Percentiles rank a stretch among this genome's conserved stretches.
phyloP scores from a whole-genome alignment of 495 filamentous ascomycete genomes.

The Podospora pseudopauciseta region DNA sequence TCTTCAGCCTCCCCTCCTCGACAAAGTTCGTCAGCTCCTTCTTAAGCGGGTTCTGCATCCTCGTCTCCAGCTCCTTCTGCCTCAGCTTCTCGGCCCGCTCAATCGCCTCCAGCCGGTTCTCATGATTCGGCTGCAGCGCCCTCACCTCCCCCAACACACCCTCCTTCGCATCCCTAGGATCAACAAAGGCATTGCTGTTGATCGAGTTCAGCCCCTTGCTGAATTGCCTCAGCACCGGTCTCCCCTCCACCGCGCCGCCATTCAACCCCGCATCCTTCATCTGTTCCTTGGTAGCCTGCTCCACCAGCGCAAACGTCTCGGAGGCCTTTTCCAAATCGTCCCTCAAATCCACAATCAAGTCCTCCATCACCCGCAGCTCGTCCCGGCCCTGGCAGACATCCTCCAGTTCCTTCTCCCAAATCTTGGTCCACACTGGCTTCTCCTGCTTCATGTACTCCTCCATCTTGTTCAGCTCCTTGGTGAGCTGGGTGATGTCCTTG shows the following conservation, averaged over 20 bases:
- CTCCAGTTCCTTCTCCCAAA: conserved; percentile 95
- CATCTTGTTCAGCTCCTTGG: conserved; percentile 90
- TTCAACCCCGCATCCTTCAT: conserved; percentile 56
- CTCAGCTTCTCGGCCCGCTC: conserved; percentile 87
- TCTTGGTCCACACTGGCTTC: conserved; percentile 95
- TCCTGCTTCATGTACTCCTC: conserved; percentile 85
- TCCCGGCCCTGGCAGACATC: conserved; percentile 93
- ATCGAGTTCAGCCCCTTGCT: conserved; percentile 54
- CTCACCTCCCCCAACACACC: conserved; percentile 89
- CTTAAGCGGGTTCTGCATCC: conserved; percentile 74
- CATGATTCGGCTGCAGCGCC: conserved; percentile 92
- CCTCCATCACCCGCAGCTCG: conserved; percentile 89
- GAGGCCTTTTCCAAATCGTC: conserved; percentile 93
- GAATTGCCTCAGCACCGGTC: conserved; percentile 44
- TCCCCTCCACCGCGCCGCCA: conserved; percentile 21
- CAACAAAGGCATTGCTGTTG: conserved; percentile 59
- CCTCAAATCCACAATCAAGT: conserved; percentile 83
- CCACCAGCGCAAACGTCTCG: conserved; percentile 89
- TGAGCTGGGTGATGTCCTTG: conserved; percentile 77
- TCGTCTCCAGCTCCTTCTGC: conserved; percentile 78
- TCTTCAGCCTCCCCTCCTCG: conserved; percentile 88
- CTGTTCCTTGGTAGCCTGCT: conserved; percentile 95
- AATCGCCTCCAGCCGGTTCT: conserved; percentile 88
- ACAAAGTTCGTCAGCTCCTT: conserved; percentile 88
- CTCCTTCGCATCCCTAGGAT: conserved; percentile 81